These are phyloP conservation scores for Monosporascus sp. DNA, from an alignment of 2,329 filamentous ascomycete species.

Conservation along the genomic window DNA sequence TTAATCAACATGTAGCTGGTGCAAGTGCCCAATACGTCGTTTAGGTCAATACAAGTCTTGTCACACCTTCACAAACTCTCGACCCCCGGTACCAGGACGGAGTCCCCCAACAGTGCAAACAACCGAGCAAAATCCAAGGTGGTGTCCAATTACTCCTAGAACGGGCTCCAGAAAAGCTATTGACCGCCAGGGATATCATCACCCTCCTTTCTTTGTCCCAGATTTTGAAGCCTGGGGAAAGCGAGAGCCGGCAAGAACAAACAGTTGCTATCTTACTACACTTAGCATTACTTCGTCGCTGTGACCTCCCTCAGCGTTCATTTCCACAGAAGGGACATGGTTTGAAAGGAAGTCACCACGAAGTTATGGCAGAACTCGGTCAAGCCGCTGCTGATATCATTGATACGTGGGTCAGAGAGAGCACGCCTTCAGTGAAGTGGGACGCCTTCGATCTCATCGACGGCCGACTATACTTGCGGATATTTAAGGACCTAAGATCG, in stretches of 20 bases:
- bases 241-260: slow-evolving; percentile 1
- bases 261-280: slow-evolving; percentile 19
- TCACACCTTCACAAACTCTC: slow-evolving; percentile 2
- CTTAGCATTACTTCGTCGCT: slow-evolving; percentile 19
- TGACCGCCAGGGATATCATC: slow-evolving; percentile 15
- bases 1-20: not conserved
- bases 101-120: not conserved
- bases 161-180: not conserved
- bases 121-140: not conserved
- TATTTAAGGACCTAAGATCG: slow-evolving; percentile 1
- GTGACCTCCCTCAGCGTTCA: slow-evolving; percentile 16
- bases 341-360: not conserved
- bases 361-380: slow-evolving; percentile 11
- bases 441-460: slow-evolving; percentile 30
- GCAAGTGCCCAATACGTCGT: not conserved
- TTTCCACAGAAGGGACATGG: not conserved
- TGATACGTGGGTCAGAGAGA: not conserved
- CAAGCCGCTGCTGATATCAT: slow-evolving; percentile 3
- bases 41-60: slow-evolving; percentile 7
- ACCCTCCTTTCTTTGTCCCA: slow-evolving; percentile 13
- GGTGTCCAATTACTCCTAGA: not conserved
- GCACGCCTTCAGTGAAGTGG: slow-evolving; percentile 11
- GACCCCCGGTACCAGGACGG: not conserved
- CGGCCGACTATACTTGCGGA: slow-evolving; percentile 20
- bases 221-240: slow-evolving; percentile 7